These are phyloP conservation scores for Plectosphaerella sp. DNA, from an alignment of 2,329 filamentous ascomycete species.

Conservation along the genomic window DNA sequence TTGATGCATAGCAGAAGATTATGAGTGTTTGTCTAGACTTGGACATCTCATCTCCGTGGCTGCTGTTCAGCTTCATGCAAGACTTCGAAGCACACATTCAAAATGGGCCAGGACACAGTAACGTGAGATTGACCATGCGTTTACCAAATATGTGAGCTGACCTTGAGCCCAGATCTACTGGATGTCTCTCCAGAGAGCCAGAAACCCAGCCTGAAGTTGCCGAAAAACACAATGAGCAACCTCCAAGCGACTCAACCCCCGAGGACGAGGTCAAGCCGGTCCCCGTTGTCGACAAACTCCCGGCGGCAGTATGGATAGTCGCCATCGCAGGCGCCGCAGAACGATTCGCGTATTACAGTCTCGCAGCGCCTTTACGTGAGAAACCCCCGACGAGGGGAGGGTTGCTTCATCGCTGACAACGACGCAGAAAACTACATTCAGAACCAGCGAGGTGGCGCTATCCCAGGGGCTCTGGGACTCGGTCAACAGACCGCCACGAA, in stretches of 20 bases:
- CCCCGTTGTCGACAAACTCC: constrained; percentile 12
- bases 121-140: not conserved
- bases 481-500: constrained; percentile 44
- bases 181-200: not conserved
- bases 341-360: constrained; percentile 14
- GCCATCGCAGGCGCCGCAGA: constrained; percentile 13
- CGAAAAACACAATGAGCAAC: not conserved
- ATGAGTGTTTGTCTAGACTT: no score
- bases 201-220: not conserved
- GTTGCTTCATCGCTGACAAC: not conserved
- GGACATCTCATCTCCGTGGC: no score
- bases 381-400: no score
- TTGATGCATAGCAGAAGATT: no score
- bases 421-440: constrained; percentile 37
- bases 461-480: constrained; percentile 44
- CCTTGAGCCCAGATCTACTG: not conserved
- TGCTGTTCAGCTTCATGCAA: no score
- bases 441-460: constrained; percentile 20
- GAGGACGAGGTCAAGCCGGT: constrained; percentile 12
- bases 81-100: no score
- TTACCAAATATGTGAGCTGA: not conserved
- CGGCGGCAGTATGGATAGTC: constrained; percentile 13
- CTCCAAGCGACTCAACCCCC: not conserved
- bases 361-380: constrained; percentile 11
- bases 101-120: not conserved